Evolutionary conservation across 306 rosid genomes (phyloP).

Genomic region (Vicia faba): DNA sequence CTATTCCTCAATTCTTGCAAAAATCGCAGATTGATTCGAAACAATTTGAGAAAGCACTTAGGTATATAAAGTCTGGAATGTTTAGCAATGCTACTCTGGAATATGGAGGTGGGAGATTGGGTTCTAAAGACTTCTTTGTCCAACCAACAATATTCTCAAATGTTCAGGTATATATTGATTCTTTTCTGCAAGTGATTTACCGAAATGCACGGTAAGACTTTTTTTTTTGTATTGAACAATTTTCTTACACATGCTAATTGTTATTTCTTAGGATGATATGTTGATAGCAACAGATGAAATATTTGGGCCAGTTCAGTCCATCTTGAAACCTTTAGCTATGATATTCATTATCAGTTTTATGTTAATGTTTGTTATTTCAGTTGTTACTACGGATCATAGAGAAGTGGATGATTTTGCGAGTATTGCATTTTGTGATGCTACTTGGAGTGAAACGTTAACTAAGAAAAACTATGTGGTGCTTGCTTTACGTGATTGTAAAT

Average conservation of each 20-base stretch:
- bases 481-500: too few species aligned
- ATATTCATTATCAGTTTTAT: too few species aligned
- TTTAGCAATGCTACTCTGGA: too few species aligned
- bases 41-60: slow-evolving; percentile 79
- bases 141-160: slow-evolving; percentile 95
- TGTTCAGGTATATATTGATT: slow-evolving; percentile 60
- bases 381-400: too few species aligned
- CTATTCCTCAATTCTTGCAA: slow-evolving; percentile 17
- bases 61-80: slow-evolving; percentile 73
- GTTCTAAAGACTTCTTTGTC: slow-evolving; percentile 56
- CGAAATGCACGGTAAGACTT: neutral
- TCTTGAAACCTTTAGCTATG: too few species aligned
- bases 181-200: slow-evolving; percentile 1
- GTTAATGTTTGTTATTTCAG: too few species aligned
- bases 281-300: slow-evolving; percentile 88
- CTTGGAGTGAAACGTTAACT: too few species aligned
- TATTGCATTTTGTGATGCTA: too few species aligned
- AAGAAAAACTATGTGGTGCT: too few species aligned
- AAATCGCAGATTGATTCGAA: slow-evolving; percentile 63
- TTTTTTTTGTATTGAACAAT: slow-evolving; percentile 6
- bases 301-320: slow-evolving; percentile 89
- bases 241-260: slow-evolving; percentile 21
- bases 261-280: slow-evolving; percentile 72
- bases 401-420: too few species aligned
- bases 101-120: too few species aligned